These are phyloP conservation scores for Climacium dendroides DNA, from an alignment of 225 moss, liverwort and hornwort genomes.

Conservation along the genomic window DNA sequence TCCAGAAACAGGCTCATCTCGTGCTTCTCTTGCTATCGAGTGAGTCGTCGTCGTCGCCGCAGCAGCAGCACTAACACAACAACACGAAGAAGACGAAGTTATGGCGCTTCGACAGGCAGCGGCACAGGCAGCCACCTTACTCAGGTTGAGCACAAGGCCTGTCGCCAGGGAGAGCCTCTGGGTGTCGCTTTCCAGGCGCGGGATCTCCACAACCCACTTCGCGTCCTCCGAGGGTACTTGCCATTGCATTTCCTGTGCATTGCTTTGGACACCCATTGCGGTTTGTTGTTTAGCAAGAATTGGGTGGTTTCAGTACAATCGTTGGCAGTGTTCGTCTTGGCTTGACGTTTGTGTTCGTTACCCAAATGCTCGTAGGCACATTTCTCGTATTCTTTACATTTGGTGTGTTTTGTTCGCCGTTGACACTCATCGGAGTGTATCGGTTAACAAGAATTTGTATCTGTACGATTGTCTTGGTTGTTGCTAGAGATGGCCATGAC, in stretches of 20 bases:
- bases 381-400: background rate
- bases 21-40: background rate
- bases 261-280: background rate
- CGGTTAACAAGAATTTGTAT: background rate
- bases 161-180: background rate
- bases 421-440: background rate
- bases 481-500: background rate
- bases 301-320: background rate
- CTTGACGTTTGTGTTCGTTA: background rate
- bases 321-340: background rate
- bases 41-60: background rate
- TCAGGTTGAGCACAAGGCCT: slow-evolving; percentile 16
- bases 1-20: background rate
- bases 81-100: background rate
- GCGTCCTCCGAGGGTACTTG: slow-evolving; percentile 1
- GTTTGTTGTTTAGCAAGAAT: background rate
- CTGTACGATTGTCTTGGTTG: background rate
- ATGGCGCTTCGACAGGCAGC: slow-evolving; percentile 40
- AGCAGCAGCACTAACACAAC: background rate
- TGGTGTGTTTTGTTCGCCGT: background rate
- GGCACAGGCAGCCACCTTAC: slow-evolving; percentile 26
- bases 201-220: slow-evolving; percentile 6
- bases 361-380: background rate
- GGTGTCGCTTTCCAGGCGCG: slow-evolving; percentile 6
- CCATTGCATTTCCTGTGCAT: background rate